Conservation (phyloP, 805 yeast genomes). For the Candida sakaeoensis region DNA sequence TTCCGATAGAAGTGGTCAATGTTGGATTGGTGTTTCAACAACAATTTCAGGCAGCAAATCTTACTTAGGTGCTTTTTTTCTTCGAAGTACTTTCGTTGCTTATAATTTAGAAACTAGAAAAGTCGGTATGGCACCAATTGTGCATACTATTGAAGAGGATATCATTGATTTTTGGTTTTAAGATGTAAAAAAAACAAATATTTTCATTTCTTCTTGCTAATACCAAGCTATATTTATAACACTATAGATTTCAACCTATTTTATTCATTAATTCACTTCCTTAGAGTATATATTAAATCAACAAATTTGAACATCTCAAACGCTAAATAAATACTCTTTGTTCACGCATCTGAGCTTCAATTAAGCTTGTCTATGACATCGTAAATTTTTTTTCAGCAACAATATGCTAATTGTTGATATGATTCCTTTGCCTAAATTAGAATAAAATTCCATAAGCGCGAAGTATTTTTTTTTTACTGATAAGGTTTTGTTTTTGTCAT, state of each 20-base stretch:
- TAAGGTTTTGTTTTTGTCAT: background rate
- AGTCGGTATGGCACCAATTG: conserved; percentile 1
- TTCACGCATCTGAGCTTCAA: too few relatives aligned
- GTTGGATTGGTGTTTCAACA: conserved; percentile 41
- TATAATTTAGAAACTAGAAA: conserved; percentile 5
- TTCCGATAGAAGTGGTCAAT: conserved; percentile 23
- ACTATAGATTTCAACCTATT: too few relatives aligned
- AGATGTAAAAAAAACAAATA: too few relatives aligned
- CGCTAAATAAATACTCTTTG: too few relatives aligned
- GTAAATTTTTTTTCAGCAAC: too few relatives aligned
- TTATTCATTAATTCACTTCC: too few relatives aligned
- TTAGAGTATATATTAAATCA: too few relatives aligned
- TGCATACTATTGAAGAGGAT: conserved; percentile 2
- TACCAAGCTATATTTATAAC: too few relatives aligned
- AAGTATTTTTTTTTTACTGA: background rate
- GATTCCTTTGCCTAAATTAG: background rate
- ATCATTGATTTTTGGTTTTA: conserved; percentile 6
- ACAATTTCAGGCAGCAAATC: conserved; percentile 1
- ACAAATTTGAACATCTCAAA: too few relatives aligned
- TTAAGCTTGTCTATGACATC: too few relatives aligned
- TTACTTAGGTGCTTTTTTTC: conserved; percentile 8
- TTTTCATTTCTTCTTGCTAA: too few relatives aligned
- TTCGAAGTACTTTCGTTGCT: conserved; percentile 5
- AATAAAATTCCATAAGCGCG: background rate
- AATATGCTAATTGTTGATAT: too few relatives aligned